Evolutionary conservation across 495 filamentous ascomycete species (phyloP).

Genomic region (Hyaloscypha finlandica): DNA sequence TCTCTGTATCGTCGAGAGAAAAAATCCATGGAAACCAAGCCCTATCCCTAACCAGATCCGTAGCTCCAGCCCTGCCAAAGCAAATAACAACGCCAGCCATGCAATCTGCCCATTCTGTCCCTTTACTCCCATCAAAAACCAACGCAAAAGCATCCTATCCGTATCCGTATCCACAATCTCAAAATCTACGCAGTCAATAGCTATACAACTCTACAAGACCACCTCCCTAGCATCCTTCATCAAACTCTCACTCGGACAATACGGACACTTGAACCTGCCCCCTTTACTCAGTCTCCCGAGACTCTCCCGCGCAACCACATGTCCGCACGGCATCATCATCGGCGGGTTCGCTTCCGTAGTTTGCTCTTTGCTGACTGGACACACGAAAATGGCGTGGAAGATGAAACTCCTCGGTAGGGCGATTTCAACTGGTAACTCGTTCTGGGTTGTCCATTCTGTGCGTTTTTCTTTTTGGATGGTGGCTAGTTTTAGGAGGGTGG

Average conservation of each 20-base stretch:
- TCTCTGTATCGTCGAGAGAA: not conserved
- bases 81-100: not conserved
- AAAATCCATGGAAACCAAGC: not conserved
- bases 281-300: conserved; percentile 77
- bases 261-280: conserved; percentile 87
- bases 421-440: conserved; percentile 92
- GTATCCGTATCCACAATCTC: not conserved
- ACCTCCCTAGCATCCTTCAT: conserved; percentile 77
- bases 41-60: not conserved
- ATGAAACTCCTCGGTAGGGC: conserved; percentile 82
- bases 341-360: conserved; percentile 91
- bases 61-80: not conserved
- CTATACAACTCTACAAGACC: conserved; percentile 40
- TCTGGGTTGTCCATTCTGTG: conserved; percentile 89
- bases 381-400: conserved; percentile 97
- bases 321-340: conserved; percentile 97
- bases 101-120: not conserved
- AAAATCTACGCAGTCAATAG: not conserved
- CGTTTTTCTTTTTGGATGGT: conserved; percentile 81
- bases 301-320: conserved; percentile 87
- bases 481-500: conserved; percentile 78
- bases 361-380: conserved; percentile 94
- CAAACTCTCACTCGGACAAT: conserved; percentile 85
- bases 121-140: not conserved
- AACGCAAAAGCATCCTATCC: not conserved